A percentile compares a stretch with the other conserved stretches of the same genome.
These are phyloP conservation scores for Paramarasmius palmivorus DNA, from an alignment of 1,284 basidiomycete species.

Conservation along the genomic window DNA sequence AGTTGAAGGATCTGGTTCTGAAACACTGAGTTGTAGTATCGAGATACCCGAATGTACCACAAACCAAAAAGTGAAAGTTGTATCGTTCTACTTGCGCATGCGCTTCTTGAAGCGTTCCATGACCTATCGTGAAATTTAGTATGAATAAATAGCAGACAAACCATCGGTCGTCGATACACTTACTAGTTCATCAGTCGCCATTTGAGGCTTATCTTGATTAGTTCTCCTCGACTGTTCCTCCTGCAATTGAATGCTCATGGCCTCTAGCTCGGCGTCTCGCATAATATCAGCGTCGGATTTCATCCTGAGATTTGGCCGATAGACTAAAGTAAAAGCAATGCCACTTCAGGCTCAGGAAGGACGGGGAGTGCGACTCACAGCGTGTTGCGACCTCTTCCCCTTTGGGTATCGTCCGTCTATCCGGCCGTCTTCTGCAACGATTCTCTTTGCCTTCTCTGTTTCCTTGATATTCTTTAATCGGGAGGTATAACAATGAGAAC, in stretches of 20 bases:
- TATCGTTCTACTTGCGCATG: constrained; percentile 61
- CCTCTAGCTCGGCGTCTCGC: constrained; percentile 81
- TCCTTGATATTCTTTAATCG: constrained; percentile 95
- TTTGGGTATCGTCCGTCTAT: constrained; percentile 51
- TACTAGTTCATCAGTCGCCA: constrained; percentile 90
- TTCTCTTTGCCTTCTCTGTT: constrained; percentile 92
- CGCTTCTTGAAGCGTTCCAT: constrained; percentile 89
- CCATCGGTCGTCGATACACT: constrained; percentile 26
- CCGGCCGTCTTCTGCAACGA: constrained; percentile 74
- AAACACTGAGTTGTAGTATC: constrained; percentile 6
- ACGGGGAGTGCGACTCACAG: constrained; percentile 66
- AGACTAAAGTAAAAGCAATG: no score
- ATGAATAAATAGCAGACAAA: no score
- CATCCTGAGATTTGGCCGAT: constrained; percentile 73
- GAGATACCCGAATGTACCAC: background rate
- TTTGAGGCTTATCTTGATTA: constrained; percentile 64
- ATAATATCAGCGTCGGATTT: constrained; percentile 87
- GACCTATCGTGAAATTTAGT: constrained; percentile 45
- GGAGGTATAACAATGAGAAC: constrained; percentile 38
- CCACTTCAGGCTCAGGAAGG: no score
- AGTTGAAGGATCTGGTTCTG: constrained; percentile 17
- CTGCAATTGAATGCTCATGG: constrained; percentile 69
- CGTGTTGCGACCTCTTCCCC: constrained; percentile 81
- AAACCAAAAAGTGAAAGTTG: constrained; percentile 2
- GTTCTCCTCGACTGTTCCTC: constrained; percentile 52